Conservation (phyloP, 129 eudicot genomes). For the Deinandra increscens region DNA sequence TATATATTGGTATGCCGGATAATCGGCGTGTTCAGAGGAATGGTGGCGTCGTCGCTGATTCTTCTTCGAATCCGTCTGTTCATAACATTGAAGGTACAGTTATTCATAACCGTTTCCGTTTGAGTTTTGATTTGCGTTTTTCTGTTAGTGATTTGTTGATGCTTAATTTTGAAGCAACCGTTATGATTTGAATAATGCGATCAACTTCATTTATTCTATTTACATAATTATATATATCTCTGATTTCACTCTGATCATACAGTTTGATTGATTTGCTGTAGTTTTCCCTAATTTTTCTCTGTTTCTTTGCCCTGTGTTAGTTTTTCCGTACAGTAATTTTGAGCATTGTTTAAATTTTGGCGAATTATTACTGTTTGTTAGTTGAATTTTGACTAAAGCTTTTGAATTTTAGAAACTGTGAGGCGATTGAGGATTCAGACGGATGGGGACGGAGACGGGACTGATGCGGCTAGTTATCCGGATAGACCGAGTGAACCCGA, state of each 20-base stretch:
- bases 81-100: slow-evolving; percentile 57
- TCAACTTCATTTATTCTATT: slow-evolving; percentile 10
- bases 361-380: not conserved
- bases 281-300: slow-evolving; percentile 16
- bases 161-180: slow-evolving; percentile 41
- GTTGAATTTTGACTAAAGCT: not conserved
- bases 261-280: not conserved
- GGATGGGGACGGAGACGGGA: slow-evolving; percentile 40
- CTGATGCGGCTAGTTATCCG: slow-evolving; percentile 43
- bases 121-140: not conserved
- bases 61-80: slow-evolving; percentile 44
- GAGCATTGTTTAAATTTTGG: not conserved
- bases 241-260: not conserved
- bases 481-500: slow-evolving; percentile 92
- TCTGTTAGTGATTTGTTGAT: slow-evolving; percentile 12
- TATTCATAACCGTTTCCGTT: not conserved
- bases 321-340: not conserved
- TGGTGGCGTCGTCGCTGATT: slow-evolving; percentile 39
- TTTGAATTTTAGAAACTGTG: slow-evolving; percentile 40
- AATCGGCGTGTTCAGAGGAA: slow-evolving; percentile 60
- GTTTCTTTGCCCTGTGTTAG: not conserved
- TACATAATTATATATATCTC: not conserved
- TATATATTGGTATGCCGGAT: slow-evolving; percentile 49
- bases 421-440: slow-evolving; percentile 44
- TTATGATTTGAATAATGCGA: slow-evolving; percentile 25